Percentiles rank a stretch among this genome's conserved stretches.
Evolutionary conservation across 2,329 filamentous ascomycete genomes (phyloP).

Genomic region (Aschersonia sp.): DNA sequence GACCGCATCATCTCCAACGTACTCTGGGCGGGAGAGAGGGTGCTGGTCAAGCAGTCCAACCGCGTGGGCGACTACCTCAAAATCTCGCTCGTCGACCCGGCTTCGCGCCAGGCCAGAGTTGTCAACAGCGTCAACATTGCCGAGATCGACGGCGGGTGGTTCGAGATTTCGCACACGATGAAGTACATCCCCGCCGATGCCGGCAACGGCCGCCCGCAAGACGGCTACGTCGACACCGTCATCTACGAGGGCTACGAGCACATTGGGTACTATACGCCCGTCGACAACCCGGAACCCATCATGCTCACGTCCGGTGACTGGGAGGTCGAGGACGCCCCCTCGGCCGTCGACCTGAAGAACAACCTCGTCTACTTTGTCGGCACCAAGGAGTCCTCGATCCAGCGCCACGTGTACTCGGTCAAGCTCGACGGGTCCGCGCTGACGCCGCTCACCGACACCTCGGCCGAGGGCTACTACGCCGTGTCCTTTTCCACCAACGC

Average conservation of each 20-base stretch:
- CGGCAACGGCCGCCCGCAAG: constrained; percentile 56
- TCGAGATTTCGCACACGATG: constrained; percentile 81
- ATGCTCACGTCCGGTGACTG: constrained; percentile 80
- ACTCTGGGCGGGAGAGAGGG: constrained; percentile 74
- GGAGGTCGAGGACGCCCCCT: constrained; percentile 81
- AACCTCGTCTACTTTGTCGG: constrained; percentile 85
- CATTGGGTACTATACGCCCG: constrained; percentile 79
- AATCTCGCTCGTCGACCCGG: constrained; percentile 72
- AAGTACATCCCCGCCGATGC: constrained; percentile 76
- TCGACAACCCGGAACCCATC: constrained; percentile 68
- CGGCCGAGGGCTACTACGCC: constrained; percentile 61
- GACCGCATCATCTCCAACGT: constrained; percentile 87
- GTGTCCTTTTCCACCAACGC: constrained; percentile 74
- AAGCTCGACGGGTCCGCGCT: constrained; percentile 66
- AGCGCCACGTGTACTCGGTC: constrained; percentile 85
- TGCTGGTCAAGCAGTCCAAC: constrained; percentile 84
- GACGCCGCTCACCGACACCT: constrained; percentile 58
- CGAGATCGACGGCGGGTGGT: constrained; percentile 89
- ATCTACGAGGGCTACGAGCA: constrained; percentile 82
- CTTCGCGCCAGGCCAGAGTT: constrained; percentile 56
- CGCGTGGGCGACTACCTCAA: constrained; percentile 85
- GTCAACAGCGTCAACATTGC: constrained; percentile 68
- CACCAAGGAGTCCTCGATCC: constrained; percentile 74
- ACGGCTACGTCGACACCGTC: constrained; percentile 87
- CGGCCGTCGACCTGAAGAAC: constrained; percentile 67